Evolutionary conservation across 1,284 basidiomycete species (phyloP).

Genomic region (Ceratobasidium sp.): DNA sequence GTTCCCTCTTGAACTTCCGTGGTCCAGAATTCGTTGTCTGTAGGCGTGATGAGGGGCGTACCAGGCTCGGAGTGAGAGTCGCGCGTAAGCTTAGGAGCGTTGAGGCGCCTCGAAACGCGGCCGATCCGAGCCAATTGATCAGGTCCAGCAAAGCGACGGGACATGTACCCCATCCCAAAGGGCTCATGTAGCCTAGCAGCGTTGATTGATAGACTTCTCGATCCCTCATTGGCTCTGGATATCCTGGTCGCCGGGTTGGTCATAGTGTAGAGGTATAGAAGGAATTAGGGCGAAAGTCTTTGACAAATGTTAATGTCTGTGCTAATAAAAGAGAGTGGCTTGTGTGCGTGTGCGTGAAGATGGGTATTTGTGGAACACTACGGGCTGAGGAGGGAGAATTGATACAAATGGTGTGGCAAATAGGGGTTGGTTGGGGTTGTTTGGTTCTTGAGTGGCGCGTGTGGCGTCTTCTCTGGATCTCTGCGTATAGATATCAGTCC

Average conservation of each 20-base stretch:
- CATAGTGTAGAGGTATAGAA: neutral
- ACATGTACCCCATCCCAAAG: too few species aligned
- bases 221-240: too few species aligned
- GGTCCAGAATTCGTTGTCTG: neutral
- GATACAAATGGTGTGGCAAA: neutral
- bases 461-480: too few species aligned
- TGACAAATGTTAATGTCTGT: neutral
- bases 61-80: neutral
- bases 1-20: neutral
- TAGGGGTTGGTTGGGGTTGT: too few species aligned
- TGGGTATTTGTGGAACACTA: neutral
- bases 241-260: too few species aligned
- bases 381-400: neutral
- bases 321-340: neutral
- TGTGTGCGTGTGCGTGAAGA: neutral
- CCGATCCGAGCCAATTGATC: neutral
- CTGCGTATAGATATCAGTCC: too few species aligned
- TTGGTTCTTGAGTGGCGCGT: too few species aligned
- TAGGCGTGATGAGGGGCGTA: neutral
- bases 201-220: too few species aligned
- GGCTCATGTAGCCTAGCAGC: too few species aligned
- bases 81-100: neutral
- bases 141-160: too few species aligned
- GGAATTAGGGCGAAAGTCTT: too few species aligned
- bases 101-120: neutral